These are phyloP conservation scores for Hygrophorus russula DNA, from an alignment of 768 basidiomycete species.

Conservation along the genomic window DNA sequence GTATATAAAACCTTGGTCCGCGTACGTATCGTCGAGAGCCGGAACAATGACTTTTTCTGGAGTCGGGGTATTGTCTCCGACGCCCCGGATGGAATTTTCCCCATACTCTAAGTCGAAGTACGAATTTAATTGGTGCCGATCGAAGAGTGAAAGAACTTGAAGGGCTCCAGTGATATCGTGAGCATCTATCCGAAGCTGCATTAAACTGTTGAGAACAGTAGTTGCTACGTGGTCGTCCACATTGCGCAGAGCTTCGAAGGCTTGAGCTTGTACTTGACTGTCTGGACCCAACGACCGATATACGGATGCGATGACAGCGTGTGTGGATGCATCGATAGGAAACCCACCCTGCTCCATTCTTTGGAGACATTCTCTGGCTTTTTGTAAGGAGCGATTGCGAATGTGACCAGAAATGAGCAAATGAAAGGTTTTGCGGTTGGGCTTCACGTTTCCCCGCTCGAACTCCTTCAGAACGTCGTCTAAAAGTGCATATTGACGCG, in stretches of 20 bases:
- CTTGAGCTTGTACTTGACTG: constrained; percentile 37
- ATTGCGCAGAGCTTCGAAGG: constrained; percentile 33
- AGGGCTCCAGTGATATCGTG: constrained; percentile 36
- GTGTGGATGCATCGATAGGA: constrained; percentile 43
- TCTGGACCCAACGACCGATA: constrained; percentile 55
- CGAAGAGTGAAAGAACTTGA: constrained; percentile 39
- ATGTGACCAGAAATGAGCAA: constrained; percentile 56
- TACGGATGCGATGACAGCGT: constrained; percentile 43
- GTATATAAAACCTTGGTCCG: constrained; percentile 11
- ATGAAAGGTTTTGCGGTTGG: constrained; percentile 57
- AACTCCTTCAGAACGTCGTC: constrained; percentile 40
- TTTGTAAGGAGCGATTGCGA: constrained; percentile 51
- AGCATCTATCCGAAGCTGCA: constrained; percentile 47
- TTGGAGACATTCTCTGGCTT: constrained; percentile 41
- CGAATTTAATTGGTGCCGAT: constrained; percentile 14
- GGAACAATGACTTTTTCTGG: constrained; percentile 5
- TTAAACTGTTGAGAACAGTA: constrained; percentile 57
- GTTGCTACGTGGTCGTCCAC: constrained; percentile 31
- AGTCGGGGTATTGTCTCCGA: constrained; percentile 12
- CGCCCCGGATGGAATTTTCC: constrained; percentile 18
- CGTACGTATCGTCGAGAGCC: constrained; percentile 4
- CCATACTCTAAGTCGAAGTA: constrained; percentile 11
- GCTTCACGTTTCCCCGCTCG: constrained; percentile 28
- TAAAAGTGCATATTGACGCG: constrained; percentile 34
- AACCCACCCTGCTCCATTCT: constrained; percentile 49